Conservation (phyloP, 495 filamentous ascomycete species). For the Xylaria intraflava region DNA sequence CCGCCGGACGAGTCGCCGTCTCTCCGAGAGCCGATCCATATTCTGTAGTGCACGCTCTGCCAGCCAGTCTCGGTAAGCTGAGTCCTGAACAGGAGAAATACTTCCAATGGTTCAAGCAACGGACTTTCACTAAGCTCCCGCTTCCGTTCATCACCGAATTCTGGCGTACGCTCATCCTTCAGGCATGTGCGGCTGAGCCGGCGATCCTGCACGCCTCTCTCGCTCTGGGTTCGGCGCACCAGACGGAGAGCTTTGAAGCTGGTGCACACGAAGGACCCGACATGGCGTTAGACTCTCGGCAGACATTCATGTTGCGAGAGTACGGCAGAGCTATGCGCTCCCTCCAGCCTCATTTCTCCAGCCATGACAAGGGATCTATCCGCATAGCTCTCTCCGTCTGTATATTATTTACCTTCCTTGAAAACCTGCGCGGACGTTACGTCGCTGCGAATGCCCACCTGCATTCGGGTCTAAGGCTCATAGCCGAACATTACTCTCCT, state of each 20-base stretch:
- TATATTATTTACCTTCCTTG: constrained; percentile 50
- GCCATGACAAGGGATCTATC: constrained; percentile 17
- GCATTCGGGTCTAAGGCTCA: constrained; percentile 33
- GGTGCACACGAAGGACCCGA: neutral
- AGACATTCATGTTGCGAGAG: constrained; percentile 36
- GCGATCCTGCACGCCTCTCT: constrained; percentile 48
- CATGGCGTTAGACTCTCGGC: constrained; percentile 18
- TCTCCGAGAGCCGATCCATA: neutral
- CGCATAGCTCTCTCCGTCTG: constrained; percentile 49
- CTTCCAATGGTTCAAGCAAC: constrained; percentile 38
- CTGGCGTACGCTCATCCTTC: constrained; percentile 44
- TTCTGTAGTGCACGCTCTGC: constrained; percentile 1
- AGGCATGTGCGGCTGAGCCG: constrained; percentile 38
- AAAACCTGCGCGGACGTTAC: constrained; percentile 47
- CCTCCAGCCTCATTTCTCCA: constrained; percentile 28
- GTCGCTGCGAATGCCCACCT: constrained; percentile 40
- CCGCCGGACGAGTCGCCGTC: constrained; percentile 8
- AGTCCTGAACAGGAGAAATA: constrained; percentile 22
- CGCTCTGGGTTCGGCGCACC: constrained; percentile 41
- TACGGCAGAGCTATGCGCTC: constrained; percentile 40
- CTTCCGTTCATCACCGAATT: constrained; percentile 39
- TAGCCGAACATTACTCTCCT: constrained; percentile 9
- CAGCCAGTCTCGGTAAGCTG: constrained; percentile 7
- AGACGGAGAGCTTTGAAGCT: constrained; percentile 16
- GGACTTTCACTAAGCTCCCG: constrained; percentile 37